These are phyloP conservation scores for Lyophyllum decastes DNA, from an alignment of 768 basidiomycete species.

Conservation along the genomic window DNA sequence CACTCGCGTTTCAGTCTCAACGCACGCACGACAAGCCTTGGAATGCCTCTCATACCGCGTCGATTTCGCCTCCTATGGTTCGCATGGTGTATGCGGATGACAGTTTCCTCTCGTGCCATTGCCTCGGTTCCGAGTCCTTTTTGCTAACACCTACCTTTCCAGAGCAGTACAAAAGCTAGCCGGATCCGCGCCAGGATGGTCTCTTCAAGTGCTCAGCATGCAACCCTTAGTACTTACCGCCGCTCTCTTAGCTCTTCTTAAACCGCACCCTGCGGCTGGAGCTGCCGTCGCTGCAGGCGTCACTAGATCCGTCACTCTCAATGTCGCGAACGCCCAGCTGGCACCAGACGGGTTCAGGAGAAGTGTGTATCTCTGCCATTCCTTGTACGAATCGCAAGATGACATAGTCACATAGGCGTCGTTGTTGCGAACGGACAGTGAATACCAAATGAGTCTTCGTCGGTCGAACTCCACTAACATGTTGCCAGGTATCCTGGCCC, in stretches of 20 bases:
- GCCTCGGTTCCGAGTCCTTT: constrained; percentile 9
- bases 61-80: neutral
- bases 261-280: constrained; percentile 2
- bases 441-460: neutral
- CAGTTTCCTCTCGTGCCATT: neutral
- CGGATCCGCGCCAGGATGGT: neutral
- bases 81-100: neutral
- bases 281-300: neutral
- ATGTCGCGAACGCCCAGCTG: constrained; percentile 18
- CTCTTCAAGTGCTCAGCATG: constrained; percentile 13
- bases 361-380: constrained; percentile 11
- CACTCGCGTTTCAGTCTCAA: neutral
- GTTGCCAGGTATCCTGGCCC: constrained; percentile 11
- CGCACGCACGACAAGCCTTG: neutral
- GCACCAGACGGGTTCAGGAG: constrained; percentile 25
- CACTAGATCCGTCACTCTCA: constrained; percentile 13
- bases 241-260: constrained; percentile 11
- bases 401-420: neutral
- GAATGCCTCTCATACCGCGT: constrained; percentile 2
- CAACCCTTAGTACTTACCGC: constrained; percentile 8
- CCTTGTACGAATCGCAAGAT: neutral
- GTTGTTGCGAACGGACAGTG: constrained; percentile 15
- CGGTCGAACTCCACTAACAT: neutral
- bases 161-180: constrained; percentile 10
- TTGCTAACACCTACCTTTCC: constrained; percentile 4